phyloP scores from a whole-genome alignment of 2,329 filamentous ascomycete species.

The Aspergillus sp. region DNA sequence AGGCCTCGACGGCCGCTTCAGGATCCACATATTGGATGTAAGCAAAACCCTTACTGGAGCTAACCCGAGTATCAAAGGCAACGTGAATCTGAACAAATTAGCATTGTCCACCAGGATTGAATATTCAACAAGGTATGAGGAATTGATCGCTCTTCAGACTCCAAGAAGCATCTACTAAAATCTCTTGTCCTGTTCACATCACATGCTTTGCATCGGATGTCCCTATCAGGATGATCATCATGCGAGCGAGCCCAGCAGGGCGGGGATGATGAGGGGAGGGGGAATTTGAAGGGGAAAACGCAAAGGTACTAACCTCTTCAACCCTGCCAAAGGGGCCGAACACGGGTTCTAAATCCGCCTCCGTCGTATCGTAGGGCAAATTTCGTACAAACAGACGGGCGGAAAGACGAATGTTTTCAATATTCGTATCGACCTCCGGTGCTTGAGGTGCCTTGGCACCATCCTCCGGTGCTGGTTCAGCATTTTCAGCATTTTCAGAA shows the following conservation, averaged over 20 bases:
- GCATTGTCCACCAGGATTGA: constrained; percentile 19
- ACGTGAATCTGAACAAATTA: constrained; percentile 74
- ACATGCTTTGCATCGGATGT: constrained; percentile 97
- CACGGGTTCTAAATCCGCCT: constrained; percentile 70
- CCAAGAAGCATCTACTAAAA: constrained; percentile 99
- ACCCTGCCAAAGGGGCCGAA: constrained; percentile 71
- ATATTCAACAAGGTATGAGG: no score
- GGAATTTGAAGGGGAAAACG: constrained; percentile 4
- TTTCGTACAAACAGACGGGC: constrained; percentile 86
- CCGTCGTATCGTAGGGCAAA: constrained; percentile 73
- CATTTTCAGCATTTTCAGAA: constrained; percentile 13
- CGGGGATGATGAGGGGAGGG: constrained; percentile 13
- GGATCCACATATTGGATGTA: constrained; percentile 76
- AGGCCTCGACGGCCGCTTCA: constrained; percentile 72
- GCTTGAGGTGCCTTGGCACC: constrained; percentile 10
- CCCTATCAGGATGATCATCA: constrained; percentile 99
- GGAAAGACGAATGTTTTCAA: constrained; percentile 67
- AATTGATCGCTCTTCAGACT: constrained; percentile 61
- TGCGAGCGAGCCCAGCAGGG: constrained; percentile 41
- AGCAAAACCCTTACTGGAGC: constrained; percentile 83
- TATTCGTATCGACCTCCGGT: constrained; percentile 39
- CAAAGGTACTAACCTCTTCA: constrained; percentile 72
- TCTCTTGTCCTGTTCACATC: constrained; percentile 85
- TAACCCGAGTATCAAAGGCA: constrained; percentile 66
- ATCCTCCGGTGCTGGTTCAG: constrained; percentile 9